Evolutionary conservation across 2,329 filamentous ascomycete species (phyloP).

Genomic region (Conoideocrella luteorostrata): DNA sequence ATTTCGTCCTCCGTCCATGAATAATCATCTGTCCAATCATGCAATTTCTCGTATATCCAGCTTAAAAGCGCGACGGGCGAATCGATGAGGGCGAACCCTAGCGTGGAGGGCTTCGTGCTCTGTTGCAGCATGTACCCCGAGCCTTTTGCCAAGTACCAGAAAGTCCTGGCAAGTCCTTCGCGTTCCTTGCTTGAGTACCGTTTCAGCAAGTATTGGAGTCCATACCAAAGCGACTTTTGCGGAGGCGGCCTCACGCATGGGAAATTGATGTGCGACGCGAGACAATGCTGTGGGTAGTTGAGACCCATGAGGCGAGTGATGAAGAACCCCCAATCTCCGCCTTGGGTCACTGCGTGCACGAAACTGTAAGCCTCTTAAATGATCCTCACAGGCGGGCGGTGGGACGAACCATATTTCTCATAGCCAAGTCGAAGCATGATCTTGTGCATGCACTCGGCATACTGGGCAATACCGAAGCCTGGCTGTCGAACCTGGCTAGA

Average conservation of each 20-base stretch:
- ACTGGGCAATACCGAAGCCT: slow-evolving; percentile 27
- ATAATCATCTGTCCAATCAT: slow-evolving; percentile 69
- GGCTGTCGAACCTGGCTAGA: slow-evolving; percentile 22
- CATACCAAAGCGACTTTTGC: slow-evolving; percentile 49
- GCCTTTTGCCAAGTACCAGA: slow-evolving; percentile 54
- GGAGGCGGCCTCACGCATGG: slow-evolving; percentile 49
- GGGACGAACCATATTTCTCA: slow-evolving; percentile 23
- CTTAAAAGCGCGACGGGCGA: slow-evolving; percentile 65
- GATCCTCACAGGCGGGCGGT: no score
- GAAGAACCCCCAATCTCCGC: slow-evolving; percentile 65
- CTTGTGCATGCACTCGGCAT: slow-evolving; percentile 54
- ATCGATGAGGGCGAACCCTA: slow-evolving; percentile 64
- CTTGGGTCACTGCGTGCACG: slow-evolving; percentile 52
- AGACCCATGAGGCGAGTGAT: slow-evolving; percentile 57
- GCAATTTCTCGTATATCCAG: slow-evolving; percentile 78
- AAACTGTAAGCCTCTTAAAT: no score
- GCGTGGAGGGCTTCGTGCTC: slow-evolving; percentile 65
- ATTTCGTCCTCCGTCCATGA: slow-evolving; percentile 72
- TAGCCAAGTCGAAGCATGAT: slow-evolving; percentile 64
- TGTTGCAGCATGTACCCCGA: slow-evolving; percentile 24
- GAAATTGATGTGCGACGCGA: slow-evolving; percentile 50
- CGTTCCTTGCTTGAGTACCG: slow-evolving; percentile 36
- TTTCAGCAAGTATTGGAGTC: slow-evolving; percentile 43
- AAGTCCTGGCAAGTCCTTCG: slow-evolving; percentile 40
- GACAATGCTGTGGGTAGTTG: slow-evolving; percentile 43